Evolutionary conservation across 2,329 filamentous ascomycete species (phyloP), one percentile per base, ranked within the genome.

Genomic region (Aspergillus sp.): DNA sequence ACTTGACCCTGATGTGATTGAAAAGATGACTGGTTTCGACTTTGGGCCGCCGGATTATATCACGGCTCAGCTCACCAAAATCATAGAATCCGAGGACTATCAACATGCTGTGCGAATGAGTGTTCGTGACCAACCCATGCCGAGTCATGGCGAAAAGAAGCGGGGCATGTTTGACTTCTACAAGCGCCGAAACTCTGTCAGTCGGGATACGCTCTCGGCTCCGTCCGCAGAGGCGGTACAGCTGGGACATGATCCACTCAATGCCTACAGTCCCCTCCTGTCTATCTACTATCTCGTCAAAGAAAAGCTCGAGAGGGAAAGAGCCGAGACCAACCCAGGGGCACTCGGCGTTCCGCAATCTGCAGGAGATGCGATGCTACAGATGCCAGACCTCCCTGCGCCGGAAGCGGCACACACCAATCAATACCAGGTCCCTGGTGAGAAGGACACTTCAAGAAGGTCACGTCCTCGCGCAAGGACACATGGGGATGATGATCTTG

Each of bases 21-120:
- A 90, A 45, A 92, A 89, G 61, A 99, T 99, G 94, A 95, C 91
- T 20, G 94, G 94, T 2, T 99, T 99, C 70, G 95, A 97, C 70
- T 99, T 97, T 75, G 94, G 94, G 1, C 82, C 90, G 0, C 82
- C 90, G 1, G 91, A 96, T 49, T 83, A 84, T 51, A 96, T 99
- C 66, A 86, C 83, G 51, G 77, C 83, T 2, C 90, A 96, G 67
- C 81, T 99, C 41, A 89, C 85, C 9, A 89, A 88, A 57, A 83
- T 92, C n/a, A 82, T 99, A 54, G 89, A 95, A 63, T 96, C 92
- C 0, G 91, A 95, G 6, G 93, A 97, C 38, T 99, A 99, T 62
- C 90, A 95, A 64, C 84, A 86, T 53, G 91, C 90, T 5, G 79
- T 95, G n/a, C 83, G 85, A 50, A 74, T 86, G 11, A 82, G 84